phyloP scores from a whole-genome alignment of 108 stramenopile genomes.

The Fragilariopsis cylindrus region DNA sequence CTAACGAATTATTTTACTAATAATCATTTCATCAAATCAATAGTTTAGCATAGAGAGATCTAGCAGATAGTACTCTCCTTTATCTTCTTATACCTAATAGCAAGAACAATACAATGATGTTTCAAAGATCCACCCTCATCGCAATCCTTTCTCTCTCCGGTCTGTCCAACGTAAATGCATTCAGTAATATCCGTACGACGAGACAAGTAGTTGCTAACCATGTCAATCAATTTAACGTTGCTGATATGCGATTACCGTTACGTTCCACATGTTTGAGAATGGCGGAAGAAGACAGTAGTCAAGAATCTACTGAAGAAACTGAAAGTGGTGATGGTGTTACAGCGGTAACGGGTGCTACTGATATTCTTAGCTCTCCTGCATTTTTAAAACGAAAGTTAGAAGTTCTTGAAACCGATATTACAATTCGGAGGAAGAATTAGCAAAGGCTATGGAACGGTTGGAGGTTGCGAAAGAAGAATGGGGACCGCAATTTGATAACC shows the following conservation, averaged over 20 bases:
- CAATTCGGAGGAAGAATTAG: slow-evolving; percentile 56
- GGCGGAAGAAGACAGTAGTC: slow-evolving; percentile 1
- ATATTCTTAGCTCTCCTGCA: slow-evolving; percentile 85
- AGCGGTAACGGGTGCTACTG: slow-evolving; percentile 24
- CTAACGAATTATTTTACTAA: too few species aligned
- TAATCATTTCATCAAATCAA: too few species aligned
- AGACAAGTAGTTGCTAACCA: slow-evolving; percentile 8
- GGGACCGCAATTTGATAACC: slow-evolving; percentile 66
- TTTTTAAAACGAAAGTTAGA: slow-evolving; percentile 83
- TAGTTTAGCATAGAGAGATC: too few species aligned
- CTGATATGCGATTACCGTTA: not conserved
- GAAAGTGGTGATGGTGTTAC: slow-evolving; percentile 17
- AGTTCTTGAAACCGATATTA: slow-evolving; percentile 73
- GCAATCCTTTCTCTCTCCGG: slow-evolving; percentile 4
- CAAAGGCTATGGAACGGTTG: slow-evolving; percentile 51
- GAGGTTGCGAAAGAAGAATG: slow-evolving; percentile 79
- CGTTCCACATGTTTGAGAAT: slow-evolving; percentile 28
- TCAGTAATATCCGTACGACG: not conserved
- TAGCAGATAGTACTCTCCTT: not conserved
- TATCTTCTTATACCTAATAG: not conserved
- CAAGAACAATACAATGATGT: slow-evolving; percentile 4
- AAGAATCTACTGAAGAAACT: not conserved
- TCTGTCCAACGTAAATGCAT: slow-evolving; percentile 8
- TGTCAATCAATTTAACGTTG: not conserved
- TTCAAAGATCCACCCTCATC: slow-evolving; percentile 15